These are phyloP conservation scores for Penicillium sp. DNA, from an alignment of 2,329 filamentous ascomycete genomes.

Conservation along the genomic window DNA sequence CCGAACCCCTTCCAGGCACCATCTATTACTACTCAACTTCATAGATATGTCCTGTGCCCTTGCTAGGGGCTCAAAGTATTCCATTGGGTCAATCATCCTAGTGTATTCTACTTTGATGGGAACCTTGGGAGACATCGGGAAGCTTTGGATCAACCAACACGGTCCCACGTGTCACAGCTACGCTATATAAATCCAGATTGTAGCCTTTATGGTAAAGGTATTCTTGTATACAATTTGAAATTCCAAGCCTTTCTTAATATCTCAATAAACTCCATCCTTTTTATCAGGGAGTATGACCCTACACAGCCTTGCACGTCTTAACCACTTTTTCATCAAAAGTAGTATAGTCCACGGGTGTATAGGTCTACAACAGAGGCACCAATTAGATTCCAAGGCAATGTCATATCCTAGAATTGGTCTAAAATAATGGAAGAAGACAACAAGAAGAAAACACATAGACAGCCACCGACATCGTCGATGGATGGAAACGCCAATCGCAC, in stretches of 20 bases:
- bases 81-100: too few relatives aligned
- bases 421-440: constrained; percentile 19
- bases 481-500: constrained; percentile 46
- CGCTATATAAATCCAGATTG: background rate
- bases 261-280: too few relatives aligned
- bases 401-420: constrained; percentile 36
- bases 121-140: too few relatives aligned
- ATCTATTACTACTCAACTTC: background rate
- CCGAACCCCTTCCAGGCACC: constrained; percentile 13
- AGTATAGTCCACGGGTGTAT: too few relatives aligned
- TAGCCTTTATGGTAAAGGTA: background rate
- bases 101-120: too few relatives aligned
- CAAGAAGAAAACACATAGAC: constrained; percentile 30
- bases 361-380: background rate
- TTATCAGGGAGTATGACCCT: too few relatives aligned
- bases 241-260: too few relatives aligned
- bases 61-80: background rate
- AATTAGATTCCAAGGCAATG: constrained; percentile 26
- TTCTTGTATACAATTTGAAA: background rate
- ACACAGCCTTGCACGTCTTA: background rate
- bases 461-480: constrained; percentile 34
- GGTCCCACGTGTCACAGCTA: too few relatives aligned
- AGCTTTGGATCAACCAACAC: too few relatives aligned
- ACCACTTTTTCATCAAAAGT: background rate
- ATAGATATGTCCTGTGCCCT: background rate